phyloP scores from a whole-genome alignment of 106 monocot genomes.

The Vanilla planifolia region DNA sequence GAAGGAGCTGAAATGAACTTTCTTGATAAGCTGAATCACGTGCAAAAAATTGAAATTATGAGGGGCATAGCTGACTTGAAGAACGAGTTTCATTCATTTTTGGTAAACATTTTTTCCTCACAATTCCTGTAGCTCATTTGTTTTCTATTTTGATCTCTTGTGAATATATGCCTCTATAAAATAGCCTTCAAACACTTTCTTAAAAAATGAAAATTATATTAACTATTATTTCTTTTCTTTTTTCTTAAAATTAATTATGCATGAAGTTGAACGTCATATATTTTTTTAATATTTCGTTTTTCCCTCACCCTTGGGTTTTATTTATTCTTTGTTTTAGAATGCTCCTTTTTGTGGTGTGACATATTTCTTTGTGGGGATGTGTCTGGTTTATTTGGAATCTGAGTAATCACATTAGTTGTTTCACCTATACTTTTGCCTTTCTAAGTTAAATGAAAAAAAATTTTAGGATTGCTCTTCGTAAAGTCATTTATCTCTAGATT shows the following conservation, averaged over 20 bases:
- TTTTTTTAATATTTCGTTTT: background rate
- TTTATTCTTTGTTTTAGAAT: background rate
- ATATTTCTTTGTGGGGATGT: background rate
- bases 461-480: background rate
- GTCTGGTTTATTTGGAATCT: background rate
- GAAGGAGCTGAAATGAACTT: constrained; percentile 81
- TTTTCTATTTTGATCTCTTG: background rate
- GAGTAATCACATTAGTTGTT: background rate
- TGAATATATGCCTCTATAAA: background rate
- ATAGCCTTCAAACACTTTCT: background rate
- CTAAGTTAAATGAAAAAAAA: background rate
- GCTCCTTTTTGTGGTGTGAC: background rate
- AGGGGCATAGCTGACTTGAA: constrained; percentile 85
- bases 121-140: background rate
- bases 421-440: background rate
- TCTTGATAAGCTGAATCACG: constrained; percentile 65
- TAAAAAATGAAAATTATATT: background rate
- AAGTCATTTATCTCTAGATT: too few relatives aligned
- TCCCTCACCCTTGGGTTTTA: background rate
- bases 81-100: constrained; percentile 67
- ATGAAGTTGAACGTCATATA: background rate
- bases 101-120: constrained; percentile 42
- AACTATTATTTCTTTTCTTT: background rate
- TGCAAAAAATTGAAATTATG: constrained; percentile 88
- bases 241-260: background rate